Evolutionary conservation across 345 rosid genomes (phyloP), one percentile per base, ranked within the genome.

Genomic region (Cardiospermum halicacabum): DNA sequence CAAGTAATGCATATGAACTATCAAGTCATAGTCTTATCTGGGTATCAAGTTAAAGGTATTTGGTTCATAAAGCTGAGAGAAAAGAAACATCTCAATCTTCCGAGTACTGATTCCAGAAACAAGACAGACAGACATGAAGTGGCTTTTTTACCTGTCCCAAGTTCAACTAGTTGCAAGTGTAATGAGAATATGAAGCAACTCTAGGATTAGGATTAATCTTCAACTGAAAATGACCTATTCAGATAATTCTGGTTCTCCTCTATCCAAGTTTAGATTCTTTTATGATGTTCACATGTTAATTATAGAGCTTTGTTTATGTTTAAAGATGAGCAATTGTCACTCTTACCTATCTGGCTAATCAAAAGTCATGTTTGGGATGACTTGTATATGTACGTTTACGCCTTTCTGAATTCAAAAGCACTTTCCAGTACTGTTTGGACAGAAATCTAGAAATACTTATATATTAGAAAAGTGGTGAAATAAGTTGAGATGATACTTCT

Each of bases 11-110:
- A 36, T 19, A 42, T 16, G n/a, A 32, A 49, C 67, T 42, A 42
- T 16, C 22, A 32, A 49, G 70, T 42, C 67, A 53, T 8, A 2
- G 58, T 71, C 75, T 62, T 68, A 67, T 72, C 69, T 47, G 34
- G 64, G 67, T 39, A 58, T 64, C 64, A 61, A 51, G 54, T 11
- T 56, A 43, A 62, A 69, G 75, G n/a, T 67, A 53, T 54, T 48
- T 59, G n/a, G 68, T 55, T 61, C 50, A 58, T 37, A 77, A 72
- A 55, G 66, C 61, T 53, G 9, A 57, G 53, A 55, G 15, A 43
- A 51, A 43, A 58, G 64, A 64, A 56, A 48, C 18, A 71, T 8
- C 39, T 18, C 58, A 58, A 42, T 51, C 62, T 57, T 58, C 12
- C 40, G 4, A 56, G 58, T 43, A 70, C 66, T 57, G 69, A 75